phyloP scores from a whole-genome alignment of 768 basidiomycete genomes.

The Jaapia argillacea region DNA sequence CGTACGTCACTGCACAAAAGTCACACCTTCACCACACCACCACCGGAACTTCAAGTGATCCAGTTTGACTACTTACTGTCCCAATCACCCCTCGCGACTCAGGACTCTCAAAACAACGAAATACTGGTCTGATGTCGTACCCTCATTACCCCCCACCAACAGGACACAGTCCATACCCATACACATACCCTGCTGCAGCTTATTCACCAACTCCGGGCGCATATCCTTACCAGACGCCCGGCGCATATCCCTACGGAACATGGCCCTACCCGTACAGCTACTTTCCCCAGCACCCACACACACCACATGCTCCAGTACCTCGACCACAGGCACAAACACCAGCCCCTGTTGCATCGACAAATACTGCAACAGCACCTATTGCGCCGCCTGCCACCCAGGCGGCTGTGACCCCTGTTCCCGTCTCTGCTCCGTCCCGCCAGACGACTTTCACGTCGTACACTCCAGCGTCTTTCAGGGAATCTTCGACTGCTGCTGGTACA shows the following conservation, averaged over 20 bases:
- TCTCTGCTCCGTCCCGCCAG: conserved; percentile 18
- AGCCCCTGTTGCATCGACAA: conserved; percentile 9
- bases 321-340: conserved; percentile 12
- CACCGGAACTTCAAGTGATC: too few relatives aligned
- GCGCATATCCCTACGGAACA: conserved; percentile 35
- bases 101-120: too few relatives aligned
- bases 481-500: conserved; percentile 26
- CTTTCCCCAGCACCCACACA: conserved; percentile 28
- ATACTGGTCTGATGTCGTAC: not conserved
- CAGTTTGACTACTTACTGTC: too few relatives aligned
- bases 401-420: conserved; percentile 10
- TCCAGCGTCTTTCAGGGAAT: conserved; percentile 47
- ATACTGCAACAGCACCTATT: conserved; percentile 15
- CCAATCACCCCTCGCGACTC: too few relatives aligned
- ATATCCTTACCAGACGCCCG: conserved; percentile 29
- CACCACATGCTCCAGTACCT: conserved; percentile 18
- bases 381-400: conserved; percentile 19
- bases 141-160: not conserved
- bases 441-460: conserved; percentile 32
- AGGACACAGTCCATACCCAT: not conserved
- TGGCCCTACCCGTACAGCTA: conserved; percentile 69
- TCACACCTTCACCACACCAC: too few relatives aligned
- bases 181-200: not conserved
- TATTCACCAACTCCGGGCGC: conserved; percentile 16
- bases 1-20: too few relatives aligned